Base-by-base conservation (phyloP, 2,329 filamentous ascomycete species). In the Lojkania enalia region DNA sequence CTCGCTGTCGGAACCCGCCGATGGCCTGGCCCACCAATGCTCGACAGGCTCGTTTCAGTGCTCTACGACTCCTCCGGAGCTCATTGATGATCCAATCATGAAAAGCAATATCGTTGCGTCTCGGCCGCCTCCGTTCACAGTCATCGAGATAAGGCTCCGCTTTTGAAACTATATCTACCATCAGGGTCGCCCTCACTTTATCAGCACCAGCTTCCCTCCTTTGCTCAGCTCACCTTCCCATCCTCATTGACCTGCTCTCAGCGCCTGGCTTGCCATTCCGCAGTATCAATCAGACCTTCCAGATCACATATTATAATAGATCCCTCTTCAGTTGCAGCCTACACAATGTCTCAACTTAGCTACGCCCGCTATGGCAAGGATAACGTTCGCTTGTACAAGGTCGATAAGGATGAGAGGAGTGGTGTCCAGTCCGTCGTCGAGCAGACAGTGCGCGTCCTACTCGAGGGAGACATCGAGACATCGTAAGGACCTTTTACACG, bases 311-410 rank as follows among this genome's bases (percentile, higher is more conserved):
- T 16, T 40, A 21, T 25, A 33, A 20, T 46, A 33, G 16, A 20
- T 21, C 33, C 18, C 19, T 16, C 18, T 42, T n/a, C n/a, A n/a
- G n/a, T n/a, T n/a, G n/a, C n/a, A n/a, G 32, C 36, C 32, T 20
- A 41, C 58, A 66, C 48, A 47, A 77, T 77, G 73, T 67, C 74
- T 55, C 63, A 74, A 47, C 74, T 78, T 54, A 71, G 66, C 57
- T 73, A 74, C 62, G 87, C 88, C 61, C 84, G 85, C 67, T 92
- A 91, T 70, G 88, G 88, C 76, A 92, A 99, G 83, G 94, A 97
- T 82, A 97, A 99, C 77, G 87, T 99, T 80, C 91, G 94, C 65
- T 84, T 99, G 63, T 95, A 87, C 83, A 99, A 99, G 74, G 90
- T 96, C 64, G 80, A 95, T 65, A 84, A 84, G 61, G 84, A 97